phyloP scores from a whole-genome alignment of 345 rosid genomes.

The Turnera subulata region DNA sequence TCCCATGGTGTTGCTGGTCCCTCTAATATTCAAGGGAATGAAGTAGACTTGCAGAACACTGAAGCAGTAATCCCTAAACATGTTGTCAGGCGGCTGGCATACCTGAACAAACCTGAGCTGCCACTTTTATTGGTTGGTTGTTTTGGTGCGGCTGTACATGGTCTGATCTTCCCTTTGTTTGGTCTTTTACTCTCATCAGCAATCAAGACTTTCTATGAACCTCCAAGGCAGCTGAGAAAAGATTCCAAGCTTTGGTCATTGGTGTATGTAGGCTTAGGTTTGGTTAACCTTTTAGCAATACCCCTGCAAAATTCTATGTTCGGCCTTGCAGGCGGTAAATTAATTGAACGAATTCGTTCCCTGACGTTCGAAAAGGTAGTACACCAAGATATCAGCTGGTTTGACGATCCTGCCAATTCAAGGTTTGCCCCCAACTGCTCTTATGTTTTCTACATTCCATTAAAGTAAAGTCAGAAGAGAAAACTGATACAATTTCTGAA shows the following conservation, averaged over 20 bases:
- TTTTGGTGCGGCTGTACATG: slow-evolving; percentile 59
- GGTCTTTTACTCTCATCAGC: slow-evolving; percentile 67
- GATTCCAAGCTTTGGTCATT: slow-evolving; percentile 62
- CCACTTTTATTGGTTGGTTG: slow-evolving; percentile 52
- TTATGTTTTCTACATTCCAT: neutral
- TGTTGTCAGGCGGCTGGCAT: slow-evolving; percentile 57
- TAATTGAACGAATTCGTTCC: slow-evolving; percentile 63
- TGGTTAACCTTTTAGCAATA: slow-evolving; percentile 24
- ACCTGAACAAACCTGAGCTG: slow-evolving; percentile 69
- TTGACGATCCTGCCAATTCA: slow-evolving; percentile 71
- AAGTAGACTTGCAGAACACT: slow-evolving; percentile 9
- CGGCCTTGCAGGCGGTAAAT: slow-evolving; percentile 76
- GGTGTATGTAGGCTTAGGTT: slow-evolving; percentile 40
- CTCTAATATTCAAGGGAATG: slow-evolving; percentile 18
- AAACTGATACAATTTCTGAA: neutral
- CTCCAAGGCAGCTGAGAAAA: slow-evolving; percentile 33
- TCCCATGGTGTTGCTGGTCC: slow-evolving; percentile 30
- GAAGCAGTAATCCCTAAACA: slow-evolving; percentile 28
- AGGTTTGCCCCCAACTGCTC: slow-evolving; percentile 30
- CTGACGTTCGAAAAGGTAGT: slow-evolving; percentile 71
- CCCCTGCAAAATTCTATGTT: slow-evolving; percentile 69
- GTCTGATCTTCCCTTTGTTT: slow-evolving; percentile 61
- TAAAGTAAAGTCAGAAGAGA: neutral
- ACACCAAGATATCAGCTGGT: slow-evolving; percentile 84
- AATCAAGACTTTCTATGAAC: slow-evolving; percentile 61